A percentile compares a stretch with the other conserved stretches of the same genome.
Evolutionary conservation across 225 moss, liverwort and hornwort species (phyloP).

Genomic region (Pseudoscleropodium purum): DNA sequence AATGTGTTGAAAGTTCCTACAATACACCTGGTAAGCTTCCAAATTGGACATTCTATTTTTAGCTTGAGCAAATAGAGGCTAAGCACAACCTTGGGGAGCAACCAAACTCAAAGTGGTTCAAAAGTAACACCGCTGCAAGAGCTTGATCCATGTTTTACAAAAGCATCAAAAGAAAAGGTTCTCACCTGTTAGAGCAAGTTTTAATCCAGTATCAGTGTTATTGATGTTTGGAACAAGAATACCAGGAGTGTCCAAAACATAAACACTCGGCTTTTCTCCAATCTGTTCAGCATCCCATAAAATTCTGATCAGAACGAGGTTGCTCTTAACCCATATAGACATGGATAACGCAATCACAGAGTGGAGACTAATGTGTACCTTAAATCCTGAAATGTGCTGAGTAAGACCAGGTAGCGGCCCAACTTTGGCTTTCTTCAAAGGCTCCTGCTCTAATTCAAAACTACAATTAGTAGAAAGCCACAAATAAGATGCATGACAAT

Average conservation of each 20-base stretch:
- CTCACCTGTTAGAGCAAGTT: constrained; percentile 79
- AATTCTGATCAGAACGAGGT: constrained; percentile 1
- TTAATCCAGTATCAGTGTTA: constrained; percentile 84
- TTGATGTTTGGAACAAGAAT: constrained; percentile 86
- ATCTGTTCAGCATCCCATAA: constrained; percentile 47
- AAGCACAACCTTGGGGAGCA: not conserved
- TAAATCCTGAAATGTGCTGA: constrained; percentile 87
- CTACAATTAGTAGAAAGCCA: not conserved
- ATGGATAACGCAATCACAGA: not conserved
- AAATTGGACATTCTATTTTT: not conserved
- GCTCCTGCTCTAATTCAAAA: constrained; percentile 89
- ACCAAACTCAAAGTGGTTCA: not conserved
- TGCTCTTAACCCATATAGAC: not conserved
- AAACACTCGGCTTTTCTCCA: constrained; percentile 85
- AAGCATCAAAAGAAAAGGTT: not conserved
- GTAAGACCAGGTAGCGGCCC: constrained; percentile 97
- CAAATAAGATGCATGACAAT: not conserved
- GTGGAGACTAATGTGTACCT: constrained; percentile 28
- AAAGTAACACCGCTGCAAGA: not conserved
- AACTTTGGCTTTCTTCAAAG: constrained; percentile 91
- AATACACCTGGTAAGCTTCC: not conserved
- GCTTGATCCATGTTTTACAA: not conserved
- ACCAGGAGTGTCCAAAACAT: constrained; percentile 93
- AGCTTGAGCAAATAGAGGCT: not conserved
- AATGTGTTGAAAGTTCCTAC: not conserved